Conservation (phyloP, 768 basidiomycete genomes). For the Calocybe cyanea region DNA sequence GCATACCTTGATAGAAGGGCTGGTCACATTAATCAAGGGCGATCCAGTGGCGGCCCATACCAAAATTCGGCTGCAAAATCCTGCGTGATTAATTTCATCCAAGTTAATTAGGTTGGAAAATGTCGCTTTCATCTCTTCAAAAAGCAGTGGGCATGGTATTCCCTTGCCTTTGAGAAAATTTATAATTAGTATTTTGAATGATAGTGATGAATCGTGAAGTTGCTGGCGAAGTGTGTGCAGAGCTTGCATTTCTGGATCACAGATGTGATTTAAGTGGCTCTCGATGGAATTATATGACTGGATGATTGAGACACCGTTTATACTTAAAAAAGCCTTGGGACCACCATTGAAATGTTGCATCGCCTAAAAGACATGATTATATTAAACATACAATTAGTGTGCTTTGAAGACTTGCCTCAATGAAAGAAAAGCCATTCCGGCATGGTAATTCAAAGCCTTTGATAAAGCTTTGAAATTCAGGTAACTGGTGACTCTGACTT, state of each 20-base stretch:
- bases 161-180: background rate
- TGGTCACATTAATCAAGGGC: background rate
- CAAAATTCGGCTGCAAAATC: conserved; percentile 1
- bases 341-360: conserved; percentile 1
- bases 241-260: no score
- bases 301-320: background rate
- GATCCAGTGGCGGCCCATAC: conserved; percentile 7
- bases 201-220: no score
- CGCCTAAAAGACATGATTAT: background rate
- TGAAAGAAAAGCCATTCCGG: conserved; percentile 1
- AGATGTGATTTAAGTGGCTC: no score
- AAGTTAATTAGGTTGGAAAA: background rate
- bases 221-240: no score
- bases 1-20: background rate
- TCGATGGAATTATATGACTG: no score
- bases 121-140: background rate
- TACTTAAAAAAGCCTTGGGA: background rate
- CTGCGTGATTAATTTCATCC: background rate
- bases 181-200: background rate
- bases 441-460: conserved; percentile 2
- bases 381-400: background rate
- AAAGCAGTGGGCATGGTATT: background rate
- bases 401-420: background rate
- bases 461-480: background rate
- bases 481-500: background rate